phyloP scores from a whole-genome alignment of 2,329 filamentous ascomycete genomes.

The Pseudogymnoascus sp. region DNA sequence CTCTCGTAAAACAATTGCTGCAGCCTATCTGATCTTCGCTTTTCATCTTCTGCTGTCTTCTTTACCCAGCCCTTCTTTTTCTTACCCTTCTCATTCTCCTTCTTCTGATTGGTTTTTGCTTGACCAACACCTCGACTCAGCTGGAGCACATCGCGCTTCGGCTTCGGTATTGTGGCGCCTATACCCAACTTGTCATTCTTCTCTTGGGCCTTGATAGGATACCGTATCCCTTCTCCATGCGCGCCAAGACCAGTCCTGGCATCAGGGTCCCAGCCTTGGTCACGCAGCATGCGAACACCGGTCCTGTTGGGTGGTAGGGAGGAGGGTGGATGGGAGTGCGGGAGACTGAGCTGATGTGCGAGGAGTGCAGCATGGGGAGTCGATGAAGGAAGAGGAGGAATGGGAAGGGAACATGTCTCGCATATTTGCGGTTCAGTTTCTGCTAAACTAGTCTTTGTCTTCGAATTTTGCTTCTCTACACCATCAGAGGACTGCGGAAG shows the following conservation, averaged over 20 bases:
- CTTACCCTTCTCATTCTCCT: conserved; percentile 46
- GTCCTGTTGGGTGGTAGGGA: conserved; percentile 61
- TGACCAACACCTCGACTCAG: neutral
- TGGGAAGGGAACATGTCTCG: conserved; percentile 51
- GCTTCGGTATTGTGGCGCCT: conserved; percentile 41
- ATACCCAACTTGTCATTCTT: conserved; percentile 72
- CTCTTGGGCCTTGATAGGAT: conserved; percentile 59
- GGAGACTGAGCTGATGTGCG: conserved; percentile 61
- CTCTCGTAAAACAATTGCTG: conserved; percentile 64
- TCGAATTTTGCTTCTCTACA: neutral
- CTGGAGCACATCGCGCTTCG: conserved; percentile 14
- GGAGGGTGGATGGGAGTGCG: conserved; percentile 64
- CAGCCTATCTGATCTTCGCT: conserved; percentile 53
- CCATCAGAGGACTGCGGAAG: conserved; percentile 26
- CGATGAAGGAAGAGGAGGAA: conserved; percentile 36
- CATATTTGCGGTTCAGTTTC: conserved; percentile 32
- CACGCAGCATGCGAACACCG: conserved; percentile 56
- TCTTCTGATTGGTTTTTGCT: conserved; percentile 29
- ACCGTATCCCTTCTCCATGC: conserved; percentile 58
- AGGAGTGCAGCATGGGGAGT: conserved; percentile 51
- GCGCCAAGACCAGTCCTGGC: conserved; percentile 62
- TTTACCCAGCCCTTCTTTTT: conserved; percentile 54
- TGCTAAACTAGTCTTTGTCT: neutral
- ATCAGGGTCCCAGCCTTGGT: conserved; percentile 69
- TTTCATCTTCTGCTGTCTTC: conserved; percentile 52